These are phyloP conservation scores for Gymnopilus junonius DNA, from an alignment of 768 basidiomycete species.

Conservation along the genomic window DNA sequence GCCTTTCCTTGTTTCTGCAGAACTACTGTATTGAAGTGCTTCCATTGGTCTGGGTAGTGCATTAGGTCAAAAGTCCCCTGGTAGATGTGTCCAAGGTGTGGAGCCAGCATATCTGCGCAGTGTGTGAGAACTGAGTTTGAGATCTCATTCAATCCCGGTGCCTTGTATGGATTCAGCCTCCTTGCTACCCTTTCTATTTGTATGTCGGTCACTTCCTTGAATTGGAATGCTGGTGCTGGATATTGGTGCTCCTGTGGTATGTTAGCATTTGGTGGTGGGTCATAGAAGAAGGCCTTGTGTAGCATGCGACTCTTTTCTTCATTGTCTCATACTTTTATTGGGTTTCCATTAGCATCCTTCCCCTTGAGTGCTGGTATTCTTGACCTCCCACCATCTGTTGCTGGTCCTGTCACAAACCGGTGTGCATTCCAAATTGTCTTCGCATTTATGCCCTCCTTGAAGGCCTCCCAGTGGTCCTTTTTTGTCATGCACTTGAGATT, in stretches of 20 bases:
- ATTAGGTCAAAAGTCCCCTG: not conserved
- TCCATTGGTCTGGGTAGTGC: conserved; percentile 13
- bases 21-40: conserved; percentile 28
- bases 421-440: too few species aligned
- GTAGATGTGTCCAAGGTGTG: conserved; percentile 25
- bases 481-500: too few species aligned
- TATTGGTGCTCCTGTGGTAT: not conserved
- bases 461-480: too few species aligned
- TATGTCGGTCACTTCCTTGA: not conserved
- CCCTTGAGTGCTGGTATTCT: too few species aligned
- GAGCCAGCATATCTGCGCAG: conserved; percentile 24
- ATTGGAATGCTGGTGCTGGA: conserved; percentile 4
- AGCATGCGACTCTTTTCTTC: conserved; percentile 27
- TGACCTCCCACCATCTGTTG: too few species aligned
- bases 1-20: conserved; percentile 39
- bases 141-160: conserved; percentile 5
- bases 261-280: too few species aligned
- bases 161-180: conserved; percentile 16
- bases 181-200: not conserved
- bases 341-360: too few species aligned
- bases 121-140: conserved; percentile 27
- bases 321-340: conserved; percentile 16
- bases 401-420: too few species aligned
- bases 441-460: too few species aligned
- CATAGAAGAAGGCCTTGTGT: too few species aligned